These are phyloP conservation scores for Saprolegnia diclina DNA, from an alignment of 352 stramenopile species.

Conservation along the genomic window DNA sequence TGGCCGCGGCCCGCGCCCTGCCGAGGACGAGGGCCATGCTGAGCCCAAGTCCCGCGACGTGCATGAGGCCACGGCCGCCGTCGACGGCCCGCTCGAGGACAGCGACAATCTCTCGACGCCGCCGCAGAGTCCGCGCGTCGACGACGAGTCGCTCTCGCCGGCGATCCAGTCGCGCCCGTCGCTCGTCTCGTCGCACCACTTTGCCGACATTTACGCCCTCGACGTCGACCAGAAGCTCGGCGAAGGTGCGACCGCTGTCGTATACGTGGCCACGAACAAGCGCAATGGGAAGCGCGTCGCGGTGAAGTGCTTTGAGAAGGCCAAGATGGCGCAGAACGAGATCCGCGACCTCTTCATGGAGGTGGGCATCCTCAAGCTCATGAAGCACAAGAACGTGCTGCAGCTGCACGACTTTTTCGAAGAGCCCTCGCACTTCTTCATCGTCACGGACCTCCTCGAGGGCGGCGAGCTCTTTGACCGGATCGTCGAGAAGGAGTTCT, in stretches of 20 bases:
- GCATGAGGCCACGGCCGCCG: not conserved
- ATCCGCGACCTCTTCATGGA: conserved; percentile 56
- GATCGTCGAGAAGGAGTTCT: conserved; percentile 85
- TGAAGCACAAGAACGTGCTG: conserved; percentile 87
- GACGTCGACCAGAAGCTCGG: conserved; percentile 41
- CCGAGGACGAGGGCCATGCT: not conserved
- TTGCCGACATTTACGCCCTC: conserved; percentile 59
- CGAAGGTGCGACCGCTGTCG: conserved; percentile 50
- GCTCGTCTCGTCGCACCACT: conserved; percentile 31
- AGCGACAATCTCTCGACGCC: conserved; percentile 18
- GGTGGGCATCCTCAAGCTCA: conserved; percentile 55
- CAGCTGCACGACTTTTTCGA: conserved; percentile 88
- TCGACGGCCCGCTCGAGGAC: conserved; percentile 4
- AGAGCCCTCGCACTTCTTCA: conserved; percentile 91
- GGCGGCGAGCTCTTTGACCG: conserved; percentile 81
- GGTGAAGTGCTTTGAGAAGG: conserved; percentile 85
- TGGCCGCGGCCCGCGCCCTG: not conserved
- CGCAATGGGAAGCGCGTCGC: conserved; percentile 39
- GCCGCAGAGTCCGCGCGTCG: not conserved
- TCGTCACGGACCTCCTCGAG: conserved; percentile 96
- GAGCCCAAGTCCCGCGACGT: not conserved
- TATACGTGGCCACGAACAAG: conserved; percentile 45
- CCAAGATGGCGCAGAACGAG: conserved; percentile 48
- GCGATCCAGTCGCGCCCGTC: not conserved
- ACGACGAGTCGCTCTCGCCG: conserved; percentile 17